Conservation (phyloP, 2,329 filamentous ascomycete species). For the Byssoonygena ceratinophila region DNA sequence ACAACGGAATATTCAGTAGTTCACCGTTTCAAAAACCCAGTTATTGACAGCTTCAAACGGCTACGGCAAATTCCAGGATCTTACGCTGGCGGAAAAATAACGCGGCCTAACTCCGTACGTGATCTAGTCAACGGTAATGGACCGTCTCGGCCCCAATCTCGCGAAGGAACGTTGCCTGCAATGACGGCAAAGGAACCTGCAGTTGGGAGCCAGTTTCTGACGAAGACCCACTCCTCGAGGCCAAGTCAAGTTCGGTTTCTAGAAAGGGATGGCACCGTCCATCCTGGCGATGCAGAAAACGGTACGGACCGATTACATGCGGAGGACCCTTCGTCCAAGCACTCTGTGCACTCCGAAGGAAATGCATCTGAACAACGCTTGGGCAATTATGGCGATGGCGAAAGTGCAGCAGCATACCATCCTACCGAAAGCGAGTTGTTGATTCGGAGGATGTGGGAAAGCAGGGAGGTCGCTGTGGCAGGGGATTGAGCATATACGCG, state of each 20-base stretch:
- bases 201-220: constrained; percentile 16
- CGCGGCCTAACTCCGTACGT: constrained; percentile 2
- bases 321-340: constrained; percentile 17
- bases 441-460: constrained; percentile 37
- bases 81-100: not conserved
- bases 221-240: constrained; percentile 20
- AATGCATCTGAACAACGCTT: constrained; percentile 11
- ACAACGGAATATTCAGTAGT: constrained; percentile 37
- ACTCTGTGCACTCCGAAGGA: not conserved
- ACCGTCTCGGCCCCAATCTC: constrained; percentile 4
- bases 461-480: constrained; percentile 31
- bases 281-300: constrained; percentile 16
- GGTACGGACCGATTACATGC: constrained; percentile 16
- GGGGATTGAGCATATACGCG: constrained; percentile 18
- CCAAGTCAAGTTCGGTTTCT: constrained; percentile 26
- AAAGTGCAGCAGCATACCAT: constrained; percentile 20
- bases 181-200: not conserved
- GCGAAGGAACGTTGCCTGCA: not conserved
- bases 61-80: constrained; percentile 10
- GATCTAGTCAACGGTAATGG: constrained; percentile 6
- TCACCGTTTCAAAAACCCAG: constrained; percentile 37
- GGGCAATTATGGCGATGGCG: constrained; percentile 9
- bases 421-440: constrained; percentile 31
- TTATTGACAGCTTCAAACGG: constrained; percentile 35
- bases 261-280: constrained; percentile 26